Base-by-base conservation (phyloP, 257 asterid genomes). In the Rehmannia glutinosa region DNA sequence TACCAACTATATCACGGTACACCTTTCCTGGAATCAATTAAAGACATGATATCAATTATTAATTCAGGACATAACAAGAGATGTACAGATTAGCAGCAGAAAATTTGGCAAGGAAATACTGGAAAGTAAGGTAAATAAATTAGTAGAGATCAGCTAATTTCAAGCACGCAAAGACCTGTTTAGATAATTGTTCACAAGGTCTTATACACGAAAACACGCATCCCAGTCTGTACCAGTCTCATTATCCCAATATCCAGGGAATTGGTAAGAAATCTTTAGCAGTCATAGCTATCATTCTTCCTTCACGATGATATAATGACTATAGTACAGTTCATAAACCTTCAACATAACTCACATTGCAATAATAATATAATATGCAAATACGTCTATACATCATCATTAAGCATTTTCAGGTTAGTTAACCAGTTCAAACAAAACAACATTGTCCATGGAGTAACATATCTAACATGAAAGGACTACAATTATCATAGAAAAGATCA, bases 1-100 rank as follows among this genome's bases (percentile, higher is more conserved):
- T 90, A 5, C 97, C 97, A 72, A 90, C 95, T 56, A 87, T 74
- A 83, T 90, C 97, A 17, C 85, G 94, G 27, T 90, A 84, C 54
- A 87, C 81, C 76, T 84, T 90, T 13, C 97, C 96, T 87, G 92
- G 33, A 73, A 68, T 70, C 38, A 27, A 63, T 38, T 15, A 62
- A 64, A 23, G 32, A 50, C 13, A 49, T 12, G n/a, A 16, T 13
- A 59, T 62, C 38, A 51, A 41, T 39, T 46, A 23, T 19, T 36
- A 21, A 73, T 67, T 30, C 58, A 62, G 17, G 39, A 66, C 39
- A 77, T 8, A 6, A 62, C 3, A 43, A 3, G 23, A 67, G 46
- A 33, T 45, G 12, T 32, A 24, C 15, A 46, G 24, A 46, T 13
- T 43, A 13, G 36, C 16, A 70, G 36, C 27, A 30, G 25, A 54